Base-by-base conservation (phyloP, 306 rosid genomes). In the Nissolia schottii region DNA sequence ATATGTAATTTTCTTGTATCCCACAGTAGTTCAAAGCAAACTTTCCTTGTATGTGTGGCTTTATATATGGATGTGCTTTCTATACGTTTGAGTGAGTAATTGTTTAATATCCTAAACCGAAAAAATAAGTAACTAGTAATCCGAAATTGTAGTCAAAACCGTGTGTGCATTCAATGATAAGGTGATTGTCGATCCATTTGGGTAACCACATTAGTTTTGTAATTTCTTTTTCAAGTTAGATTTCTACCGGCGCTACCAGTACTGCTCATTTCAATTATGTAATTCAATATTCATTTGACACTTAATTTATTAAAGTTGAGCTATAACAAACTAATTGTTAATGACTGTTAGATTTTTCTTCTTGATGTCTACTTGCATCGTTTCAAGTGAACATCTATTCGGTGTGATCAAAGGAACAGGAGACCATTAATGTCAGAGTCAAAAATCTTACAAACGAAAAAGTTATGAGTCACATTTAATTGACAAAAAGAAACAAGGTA, bases 1-100 rank as follows among this genome's bases (percentile, higher is more conserved):
- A 22, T 77, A 70, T 85, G 83, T 81, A 78, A 22, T 41, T 67
- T 80, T 61, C 22, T 57, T 22, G 24, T 35, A 5, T 67, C 5
- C 20, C 12, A 10, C 34, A 11, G 60, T 53, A 28, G 43, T 29
- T 57, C 59, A 34, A 67, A 75, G 12, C 35, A 15, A 79, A 9
- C 70, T 48, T 63, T 45, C 31, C 18, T 23, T 62, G 29, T 32
- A 34, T 34, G 11, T 70, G 27, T 24, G 53, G 3, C 37, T 37
- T n/a, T 34, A 1, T 1, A 5, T 34, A 64, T 29, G 18, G 20
- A 23, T 67, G 40, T 67, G n/a, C 10, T 67, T 20, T 41, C n/a
- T 31, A 20, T 25, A 14, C 8, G 1, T 40, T 49, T 3, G n/a
- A n/a, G n/a, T n/a, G n/a, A n/a, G n/a, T n/a, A n/a, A n/a, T n/a